These are phyloP conservation scores for Fistulifera pelliculosa DNA, from an alignment of 108 stramenopile species.

Conservation along the genomic window DNA sequence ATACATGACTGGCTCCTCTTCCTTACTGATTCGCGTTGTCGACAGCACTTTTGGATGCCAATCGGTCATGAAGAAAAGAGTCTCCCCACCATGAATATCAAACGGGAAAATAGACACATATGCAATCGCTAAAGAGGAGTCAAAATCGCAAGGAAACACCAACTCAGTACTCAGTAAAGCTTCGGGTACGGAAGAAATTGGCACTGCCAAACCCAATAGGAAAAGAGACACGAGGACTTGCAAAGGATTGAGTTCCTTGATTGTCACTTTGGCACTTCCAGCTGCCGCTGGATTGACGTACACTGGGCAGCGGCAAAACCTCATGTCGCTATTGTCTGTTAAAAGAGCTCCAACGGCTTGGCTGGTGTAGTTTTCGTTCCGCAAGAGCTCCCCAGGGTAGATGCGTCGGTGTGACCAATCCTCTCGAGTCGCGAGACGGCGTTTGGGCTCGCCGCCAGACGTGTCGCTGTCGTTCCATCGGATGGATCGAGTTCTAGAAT, in stretches of 20 bases:
- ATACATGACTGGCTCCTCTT: constrained; percentile 67
- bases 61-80: constrained; percentile 47
- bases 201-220: constrained; percentile 2
- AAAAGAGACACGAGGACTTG: constrained; percentile 1
- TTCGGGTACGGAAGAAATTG: not conserved
- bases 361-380: not conserved
- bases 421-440: not conserved
- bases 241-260: not conserved
- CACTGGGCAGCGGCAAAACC: not conserved
- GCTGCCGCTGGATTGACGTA: not conserved
- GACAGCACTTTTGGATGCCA: constrained; percentile 64
- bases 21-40: constrained; percentile 32
- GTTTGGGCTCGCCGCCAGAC: not conserved
- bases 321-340: not conserved
- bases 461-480: constrained; percentile 2
- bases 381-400: not conserved
- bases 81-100: not conserved
- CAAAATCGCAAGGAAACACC: not conserved
- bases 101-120: not conserved
- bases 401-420: not conserved
- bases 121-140: not conserved
- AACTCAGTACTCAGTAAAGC: not conserved
- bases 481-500: constrained; percentile 11
- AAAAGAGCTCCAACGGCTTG: not conserved
- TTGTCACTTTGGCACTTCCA: too few relatives aligned